Conservation (phyloP, 2,329 filamentous ascomycete species). For the Talaromyces sp. region DNA sequence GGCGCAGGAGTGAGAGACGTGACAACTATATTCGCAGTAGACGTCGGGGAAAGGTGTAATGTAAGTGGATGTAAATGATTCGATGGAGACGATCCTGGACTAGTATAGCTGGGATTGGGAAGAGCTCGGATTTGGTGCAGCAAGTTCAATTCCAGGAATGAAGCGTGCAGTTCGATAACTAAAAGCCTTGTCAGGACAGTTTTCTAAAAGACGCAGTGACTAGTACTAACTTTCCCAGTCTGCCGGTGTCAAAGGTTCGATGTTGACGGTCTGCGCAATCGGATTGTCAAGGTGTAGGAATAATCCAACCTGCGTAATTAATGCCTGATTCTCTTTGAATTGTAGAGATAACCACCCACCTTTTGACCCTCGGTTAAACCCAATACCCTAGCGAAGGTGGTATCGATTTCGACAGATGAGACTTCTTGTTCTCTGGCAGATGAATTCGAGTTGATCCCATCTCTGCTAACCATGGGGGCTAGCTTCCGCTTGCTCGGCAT, state of each 20-base stretch:
- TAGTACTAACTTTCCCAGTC: slow-evolving; percentile 77
- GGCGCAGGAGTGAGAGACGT: slow-evolving; percentile 74
- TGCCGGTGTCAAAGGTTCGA: slow-evolving; percentile 88
- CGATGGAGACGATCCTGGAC: slow-evolving; percentile 45
- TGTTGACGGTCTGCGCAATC: slow-evolving; percentile 87
- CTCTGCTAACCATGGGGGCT: slow-evolving; percentile 66
- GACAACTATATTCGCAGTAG: slow-evolving; percentile 85
- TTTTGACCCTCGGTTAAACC: slow-evolving; percentile 78
- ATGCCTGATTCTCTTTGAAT: neutral
- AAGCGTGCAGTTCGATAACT: slow-evolving; percentile 93
- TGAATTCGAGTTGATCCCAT: slow-evolving; percentile 61
- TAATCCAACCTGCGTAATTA: slow-evolving; percentile 49
- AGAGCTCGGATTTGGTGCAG: slow-evolving; percentile 87
- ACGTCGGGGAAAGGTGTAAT: slow-evolving; percentile 88
- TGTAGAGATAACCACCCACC: slow-evolving; percentile 38
- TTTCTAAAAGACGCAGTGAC: neutral
- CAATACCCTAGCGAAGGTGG: slow-evolving; percentile 70
- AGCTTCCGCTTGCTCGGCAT: slow-evolving; percentile 89
- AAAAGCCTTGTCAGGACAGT: slow-evolving; percentile 7
- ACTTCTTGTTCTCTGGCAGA: slow-evolving; percentile 67
- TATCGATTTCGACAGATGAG: slow-evolving; percentile 77
- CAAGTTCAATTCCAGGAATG: slow-evolving; percentile 90
- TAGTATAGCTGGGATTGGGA: slow-evolving; percentile 69
- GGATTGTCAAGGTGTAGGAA: slow-evolving; percentile 83
- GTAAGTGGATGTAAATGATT: slow-evolving; percentile 72